A percentile compares a stretch with the other conserved stretches of the same genome.
These are phyloP conservation scores for Solanum aculeatissimum DNA, from an alignment of 305 asterid genomes.

Conservation along the genomic window DNA sequence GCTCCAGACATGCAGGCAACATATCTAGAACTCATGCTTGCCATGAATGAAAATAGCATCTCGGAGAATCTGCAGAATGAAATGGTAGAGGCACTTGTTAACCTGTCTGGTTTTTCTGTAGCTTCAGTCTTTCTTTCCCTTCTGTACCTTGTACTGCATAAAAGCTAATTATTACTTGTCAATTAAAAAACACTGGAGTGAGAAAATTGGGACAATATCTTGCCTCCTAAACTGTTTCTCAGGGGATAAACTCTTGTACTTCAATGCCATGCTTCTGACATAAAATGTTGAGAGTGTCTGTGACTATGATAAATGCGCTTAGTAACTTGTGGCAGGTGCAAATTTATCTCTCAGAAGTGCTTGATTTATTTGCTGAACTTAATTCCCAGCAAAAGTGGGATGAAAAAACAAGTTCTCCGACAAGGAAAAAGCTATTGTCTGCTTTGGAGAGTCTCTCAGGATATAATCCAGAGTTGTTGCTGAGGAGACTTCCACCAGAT, in stretches of 20 bases:
- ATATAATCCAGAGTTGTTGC: constrained; percentile 69
- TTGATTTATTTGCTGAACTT: constrained; percentile 78
- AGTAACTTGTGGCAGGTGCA: constrained; percentile 53
- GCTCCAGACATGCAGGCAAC: constrained; percentile 94
- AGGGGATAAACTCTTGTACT: not conserved
- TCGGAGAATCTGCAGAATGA: constrained; percentile 95
- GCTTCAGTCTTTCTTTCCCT: not conserved
- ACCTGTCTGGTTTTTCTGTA: constrained; percentile 2
- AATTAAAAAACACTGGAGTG: not conserved
- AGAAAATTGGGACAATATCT: not conserved
- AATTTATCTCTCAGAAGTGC: constrained; percentile 93
- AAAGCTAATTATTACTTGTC: too few species aligned
- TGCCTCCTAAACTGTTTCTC: not conserved
- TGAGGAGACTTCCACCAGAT: constrained; percentile 85
- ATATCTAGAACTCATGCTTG: constrained; percentile 89
- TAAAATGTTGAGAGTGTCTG: not conserved
- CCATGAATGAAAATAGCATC: constrained; percentile 81
- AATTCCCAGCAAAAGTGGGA: constrained; percentile 81
- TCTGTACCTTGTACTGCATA: not conserved
- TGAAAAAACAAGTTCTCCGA: constrained; percentile 70
- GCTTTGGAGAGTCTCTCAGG: constrained; percentile 85
- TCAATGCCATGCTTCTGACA: not conserved
- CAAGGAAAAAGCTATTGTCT: constrained; percentile 87
- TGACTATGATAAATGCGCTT: not conserved
- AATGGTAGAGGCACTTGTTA: constrained; percentile 54